A percentile compares a stretch with the other conserved stretches of the same genome.
These are phyloP conservation scores for Plenodomus lindquistii DNA, from an alignment of 2,329 filamentous ascomycete genomes.

Conservation along the genomic window DNA sequence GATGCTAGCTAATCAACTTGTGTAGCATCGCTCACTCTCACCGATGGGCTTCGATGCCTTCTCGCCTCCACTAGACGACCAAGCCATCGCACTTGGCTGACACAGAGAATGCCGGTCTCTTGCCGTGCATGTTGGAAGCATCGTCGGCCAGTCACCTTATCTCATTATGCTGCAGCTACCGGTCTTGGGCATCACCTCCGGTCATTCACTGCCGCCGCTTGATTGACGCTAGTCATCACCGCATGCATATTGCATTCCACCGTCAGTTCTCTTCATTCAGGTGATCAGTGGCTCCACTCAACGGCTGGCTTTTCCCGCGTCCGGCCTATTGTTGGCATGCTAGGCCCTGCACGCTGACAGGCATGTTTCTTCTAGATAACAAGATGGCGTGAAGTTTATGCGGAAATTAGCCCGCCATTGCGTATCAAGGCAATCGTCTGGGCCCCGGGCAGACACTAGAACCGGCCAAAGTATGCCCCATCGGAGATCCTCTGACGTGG, in stretches of 20 bases:
- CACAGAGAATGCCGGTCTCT: conserved; percentile 34
- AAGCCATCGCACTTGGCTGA: conserved; percentile 36
- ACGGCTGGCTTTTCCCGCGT: conserved; percentile 44
- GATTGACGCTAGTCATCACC: conserved; percentile 40
- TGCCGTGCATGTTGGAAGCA: conserved; percentile 35
- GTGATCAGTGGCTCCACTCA: conserved; percentile 46
- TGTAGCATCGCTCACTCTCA: conserved; percentile 38
- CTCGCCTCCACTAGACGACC: conserved; percentile 28
- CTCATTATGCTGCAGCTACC: conserved; percentile 47
- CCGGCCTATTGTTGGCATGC: conserved; percentile 46
- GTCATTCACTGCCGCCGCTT: conserved; percentile 41
- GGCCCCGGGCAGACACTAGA: conserved; percentile 49
- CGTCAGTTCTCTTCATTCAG: conserved; percentile 40
- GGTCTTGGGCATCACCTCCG: conserved; percentile 39
- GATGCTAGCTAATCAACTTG: conserved; percentile 41
- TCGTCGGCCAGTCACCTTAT: conserved; percentile 55
- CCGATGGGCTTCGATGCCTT: conserved; percentile 28
- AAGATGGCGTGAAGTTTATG: conserved; percentile 49
- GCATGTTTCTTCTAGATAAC: conserved; percentile 48
- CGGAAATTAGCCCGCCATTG: conserved; percentile 49
- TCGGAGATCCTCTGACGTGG: conserved; percentile 59
- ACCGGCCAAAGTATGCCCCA: conserved; percentile 51
- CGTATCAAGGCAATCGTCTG: conserved; percentile 51
- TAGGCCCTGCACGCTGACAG: conserved; percentile 48
- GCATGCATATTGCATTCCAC: conserved; percentile 46